Percentiles rank a stretch among this genome's conserved stretches.
phyloP scores from a whole-genome alignment of 2,329 filamentous ascomycete species.

The Diplocarpon rosae region DNA sequence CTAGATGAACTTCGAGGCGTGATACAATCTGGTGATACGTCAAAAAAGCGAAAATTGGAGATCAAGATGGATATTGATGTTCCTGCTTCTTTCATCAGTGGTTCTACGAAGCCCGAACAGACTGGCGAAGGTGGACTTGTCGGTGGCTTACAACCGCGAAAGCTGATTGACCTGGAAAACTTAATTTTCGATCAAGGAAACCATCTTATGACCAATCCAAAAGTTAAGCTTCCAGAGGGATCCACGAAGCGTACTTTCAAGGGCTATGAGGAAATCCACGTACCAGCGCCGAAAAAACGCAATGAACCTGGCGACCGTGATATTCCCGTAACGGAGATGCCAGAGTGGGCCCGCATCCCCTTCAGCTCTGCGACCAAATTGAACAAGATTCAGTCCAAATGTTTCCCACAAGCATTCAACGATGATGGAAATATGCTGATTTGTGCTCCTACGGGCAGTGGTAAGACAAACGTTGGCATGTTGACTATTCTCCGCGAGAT shows the following conservation, averaged over 20 bases:
- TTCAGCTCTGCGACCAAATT: constrained; percentile 80
- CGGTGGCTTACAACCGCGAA: constrained; percentile 75
- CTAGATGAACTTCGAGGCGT: constrained; percentile 80
- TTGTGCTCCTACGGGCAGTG: constrained; percentile 92
- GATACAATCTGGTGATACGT: constrained; percentile 41
- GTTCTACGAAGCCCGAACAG: constrained; percentile 38
- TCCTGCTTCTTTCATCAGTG: constrained; percentile 46
- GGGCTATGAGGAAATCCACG: constrained; percentile 96
- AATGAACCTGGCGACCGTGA: constrained; percentile 69
- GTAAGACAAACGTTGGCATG: constrained; percentile 99
- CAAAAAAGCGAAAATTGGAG: constrained; percentile 58
- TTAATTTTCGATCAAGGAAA: constrained; percentile 96
- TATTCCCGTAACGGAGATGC: constrained; percentile 77
- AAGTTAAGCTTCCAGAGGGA: constrained; percentile 84
- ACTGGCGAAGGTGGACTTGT: constrained; percentile 56
- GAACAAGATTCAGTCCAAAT: constrained; percentile 93
- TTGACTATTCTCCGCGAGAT: constrained; percentile 91
- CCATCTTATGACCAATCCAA: constrained; percentile 98
- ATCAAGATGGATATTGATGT: constrained; percentile 94
- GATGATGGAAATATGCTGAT: constrained; percentile 97
- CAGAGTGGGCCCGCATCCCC: constrained; percentile 79
- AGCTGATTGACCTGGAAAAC: constrained; percentile 88
- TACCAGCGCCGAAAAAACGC: constrained; percentile 83
- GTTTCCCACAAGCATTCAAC: constrained; percentile 80
- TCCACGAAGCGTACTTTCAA: constrained; percentile 95